Evolutionary conservation across 1,139 yeast species (phyloP).

Genomic region (Suhomyces kunorum): DNA sequence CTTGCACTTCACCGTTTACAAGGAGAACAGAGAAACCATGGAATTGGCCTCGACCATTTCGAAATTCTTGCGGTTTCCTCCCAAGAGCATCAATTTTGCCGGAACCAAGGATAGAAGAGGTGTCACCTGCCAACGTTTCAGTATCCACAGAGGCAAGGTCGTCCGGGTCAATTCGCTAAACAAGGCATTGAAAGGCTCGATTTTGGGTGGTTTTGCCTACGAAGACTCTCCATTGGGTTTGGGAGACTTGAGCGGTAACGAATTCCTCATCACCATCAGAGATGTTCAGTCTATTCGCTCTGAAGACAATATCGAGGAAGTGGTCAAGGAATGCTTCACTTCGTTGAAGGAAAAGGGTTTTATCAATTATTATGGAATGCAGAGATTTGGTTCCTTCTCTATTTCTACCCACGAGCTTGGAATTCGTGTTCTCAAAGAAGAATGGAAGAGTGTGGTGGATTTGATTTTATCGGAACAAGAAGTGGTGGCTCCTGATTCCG

Average conservation of each 20-base stretch:
- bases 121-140: conserved; percentile 83
- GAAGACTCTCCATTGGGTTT: conserved; percentile 62
- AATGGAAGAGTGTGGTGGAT: conserved; percentile 81
- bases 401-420: conserved; percentile 90
- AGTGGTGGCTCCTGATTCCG: conserved; percentile 76
- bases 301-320: conserved; percentile 37
- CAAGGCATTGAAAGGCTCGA: conserved; percentile 68
- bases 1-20: conserved; percentile 79
- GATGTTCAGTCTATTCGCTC: conserved; percentile 51
- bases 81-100: conserved; percentile 72
- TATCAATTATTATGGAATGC: conserved; percentile 95
- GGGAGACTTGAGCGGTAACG: conserved; percentile 88
- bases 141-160: conserved; percentile 70
- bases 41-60: conserved; percentile 80
- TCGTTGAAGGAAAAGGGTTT: conserved; percentile 72
- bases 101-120: conserved; percentile 98
- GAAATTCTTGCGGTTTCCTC: conserved; percentile 70
- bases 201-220: conserved; percentile 76
- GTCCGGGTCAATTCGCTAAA: conserved; percentile 78
- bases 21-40: conserved; percentile 97
- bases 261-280: conserved; percentile 79
- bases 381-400: conserved; percentile 94
- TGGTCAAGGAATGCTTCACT: conserved; percentile 53
- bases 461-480: conserved; percentile 83
- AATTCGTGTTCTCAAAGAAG: conserved; percentile 61